These are phyloP conservation scores for Collybiopsis confluens DNA, from an alignment of 768 basidiomycete species.

Conservation along the genomic window DNA sequence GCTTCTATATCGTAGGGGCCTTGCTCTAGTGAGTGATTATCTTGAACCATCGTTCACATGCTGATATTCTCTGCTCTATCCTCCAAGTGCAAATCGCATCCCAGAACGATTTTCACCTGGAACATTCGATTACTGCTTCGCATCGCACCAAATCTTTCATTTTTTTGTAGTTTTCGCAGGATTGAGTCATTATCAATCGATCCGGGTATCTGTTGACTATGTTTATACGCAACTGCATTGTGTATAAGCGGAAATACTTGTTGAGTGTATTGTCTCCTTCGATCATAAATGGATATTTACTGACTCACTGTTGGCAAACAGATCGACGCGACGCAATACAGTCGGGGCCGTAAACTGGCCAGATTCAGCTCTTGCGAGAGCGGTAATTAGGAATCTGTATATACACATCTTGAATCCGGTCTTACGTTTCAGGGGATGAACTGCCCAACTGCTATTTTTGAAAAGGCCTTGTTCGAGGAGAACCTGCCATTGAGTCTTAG, in stretches of 20 bases:
- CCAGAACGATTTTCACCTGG: constrained; percentile 77
- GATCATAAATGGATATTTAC: neutral
- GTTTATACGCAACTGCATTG: constrained; percentile 35
- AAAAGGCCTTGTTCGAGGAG: no score
- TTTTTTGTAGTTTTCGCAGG: constrained; percentile 72
- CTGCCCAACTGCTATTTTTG: no score
- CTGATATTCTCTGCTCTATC: constrained; percentile 17
- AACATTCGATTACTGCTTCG: constrained; percentile 71
- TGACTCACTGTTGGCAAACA: neutral
- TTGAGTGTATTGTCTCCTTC: neutral
- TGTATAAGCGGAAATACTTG: neutral
- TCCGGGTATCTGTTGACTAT: constrained; percentile 55
- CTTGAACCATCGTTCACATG: constrained; percentile 17
- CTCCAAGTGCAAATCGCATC: constrained; percentile 73
- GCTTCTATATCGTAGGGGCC: constrained; percentile 75
- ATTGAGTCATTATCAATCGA: constrained; percentile 56
- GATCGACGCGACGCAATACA: neutral
- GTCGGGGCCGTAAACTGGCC: neutral
- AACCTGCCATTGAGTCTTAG: no score
- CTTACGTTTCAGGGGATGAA: no score
- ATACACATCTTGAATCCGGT: no score
- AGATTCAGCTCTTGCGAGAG: no score
- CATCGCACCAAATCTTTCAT: constrained; percentile 92
- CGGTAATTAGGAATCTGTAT: neutral
- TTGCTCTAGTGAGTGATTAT: constrained; percentile 66